Base-by-base conservation (phyloP, 331 rosid genomes). In the Quercus phellos region DNA sequence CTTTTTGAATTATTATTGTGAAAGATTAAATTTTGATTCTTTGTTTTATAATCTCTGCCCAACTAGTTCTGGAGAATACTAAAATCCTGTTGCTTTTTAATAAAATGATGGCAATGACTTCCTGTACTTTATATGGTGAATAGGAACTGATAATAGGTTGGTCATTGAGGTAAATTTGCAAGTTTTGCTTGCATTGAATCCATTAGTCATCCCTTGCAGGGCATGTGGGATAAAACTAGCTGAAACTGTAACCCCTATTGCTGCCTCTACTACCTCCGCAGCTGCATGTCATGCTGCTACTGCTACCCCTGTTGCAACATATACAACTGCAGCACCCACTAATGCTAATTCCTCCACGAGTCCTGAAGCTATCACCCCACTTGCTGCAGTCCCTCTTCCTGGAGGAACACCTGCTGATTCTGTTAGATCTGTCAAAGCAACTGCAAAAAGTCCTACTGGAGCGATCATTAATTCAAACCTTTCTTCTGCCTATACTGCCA, bases 141-240 rank as follows among this genome's bases (percentile, higher is more conserved):
- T 19, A 5, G 42, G 27, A 26, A 24, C 72, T 17, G 24, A 63
- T 43, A 1, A 46, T 30, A n/a, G 42, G 42, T 35, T 50, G 46
- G 34, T 42, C 51, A 64, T 53, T 68, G 74, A 60, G 12, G 58
- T 63, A 32, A 73, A 51, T 6, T 53, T 64, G 29, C 59, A 55
- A 54, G 50, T 66, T 58, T 29, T 75, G 4, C 18, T 58, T 50
- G 32, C 67, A 13, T 74, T 70, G 72, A 81, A 51, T 74, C 8
- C 51, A 55, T 34, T 24, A 63, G 7, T 75, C 53, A 43, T 79
- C 42, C 42, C 27, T 84, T 89, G 74, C 87, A 84, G 89, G 76
- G 53, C 54, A 77, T 22, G 68, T 70, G 89, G 83, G 27, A 43
- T 84, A 77, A 89, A 84, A 67, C 18, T 59, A 17, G 89, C 86